Base-by-base conservation (phyloP, 805 yeast species). In the Komagataella populi region DNA sequence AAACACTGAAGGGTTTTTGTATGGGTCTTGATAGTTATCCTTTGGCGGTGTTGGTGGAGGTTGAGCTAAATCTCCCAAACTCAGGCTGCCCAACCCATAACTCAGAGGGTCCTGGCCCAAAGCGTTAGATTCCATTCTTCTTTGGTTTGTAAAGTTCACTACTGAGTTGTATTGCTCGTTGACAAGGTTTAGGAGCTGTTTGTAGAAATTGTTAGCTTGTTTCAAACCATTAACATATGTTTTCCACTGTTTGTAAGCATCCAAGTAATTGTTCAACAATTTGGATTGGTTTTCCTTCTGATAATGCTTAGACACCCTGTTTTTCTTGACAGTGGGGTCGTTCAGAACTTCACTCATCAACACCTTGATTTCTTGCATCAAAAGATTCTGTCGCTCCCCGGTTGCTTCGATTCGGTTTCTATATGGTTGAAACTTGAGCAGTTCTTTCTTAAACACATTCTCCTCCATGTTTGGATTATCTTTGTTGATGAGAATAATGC, bases 361-460 rank as follows among this genome's bases (percentile, higher is more conserved):
- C 55, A 72, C 66, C 61, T 77, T 74, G 50, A 78, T 66, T 6
- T 58, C 60, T 14, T 55, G 50, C 36, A 83, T 68, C 24, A 81
- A 63, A 2, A 67, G 65, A 22, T 73, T 72, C 63, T 90, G 96
- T 50, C 80, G 79, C 45, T 73, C 74, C n/a, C 84, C 72, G 8
- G 90, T 77, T 1, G 80, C 76, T 44, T 81, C 85, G 23, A 91
- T 68, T 51, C 95, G 77, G 2, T 75, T 72, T 50, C 80, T 80
- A 55, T 78, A 80, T 0, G 84, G 83, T 44, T 76, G 77, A 64
- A 88, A 91, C 64, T 91, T 91, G 49, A 73, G 77, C 55, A 91
- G 68, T 62, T 88, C 96, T 52, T 77, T 74, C 16, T 80, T 76
- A 61, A 90, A 89, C 12, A 84, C 62, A 4, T 55, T 65, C 7